Evolutionary conservation across 768 basidiomycete species (phyloP).

Genomic region (Tricholoma flavovirens): DNA sequence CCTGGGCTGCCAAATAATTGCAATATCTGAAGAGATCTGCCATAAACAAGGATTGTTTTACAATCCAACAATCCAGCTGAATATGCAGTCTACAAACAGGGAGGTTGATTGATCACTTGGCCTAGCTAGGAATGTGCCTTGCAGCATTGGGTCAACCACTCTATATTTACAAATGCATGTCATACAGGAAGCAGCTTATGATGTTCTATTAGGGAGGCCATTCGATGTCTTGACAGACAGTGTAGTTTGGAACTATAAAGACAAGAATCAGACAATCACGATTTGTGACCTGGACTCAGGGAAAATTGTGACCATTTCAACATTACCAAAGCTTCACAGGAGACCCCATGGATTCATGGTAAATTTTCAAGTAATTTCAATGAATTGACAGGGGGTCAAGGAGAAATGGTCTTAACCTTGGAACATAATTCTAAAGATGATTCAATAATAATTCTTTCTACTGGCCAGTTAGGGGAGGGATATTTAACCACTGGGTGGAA

Average conservation of each 20-base stretch:
- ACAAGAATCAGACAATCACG: slow-evolving; percentile 16
- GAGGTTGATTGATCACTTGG: slow-evolving; percentile 16
- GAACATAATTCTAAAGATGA: too few relatives aligned
- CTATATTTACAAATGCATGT: slow-evolving; percentile 24
- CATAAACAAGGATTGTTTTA: slow-evolving; percentile 11
- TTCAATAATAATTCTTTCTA: too few relatives aligned
- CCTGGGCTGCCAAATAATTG: slow-evolving; percentile 20
- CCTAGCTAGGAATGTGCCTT: too few relatives aligned
- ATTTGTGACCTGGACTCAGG: slow-evolving; percentile 16
- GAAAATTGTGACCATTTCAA: neutral
- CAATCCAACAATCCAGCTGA: slow-evolving; percentile 14
- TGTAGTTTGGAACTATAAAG: slow-evolving; percentile 8
- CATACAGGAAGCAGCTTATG: slow-evolving; percentile 18
- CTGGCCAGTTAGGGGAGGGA: too few relatives aligned
- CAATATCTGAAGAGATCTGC: slow-evolving; percentile 18
- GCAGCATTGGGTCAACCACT: slow-evolving; percentile 16
- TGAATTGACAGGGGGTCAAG: neutral
- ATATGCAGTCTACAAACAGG: slow-evolving; percentile 22
- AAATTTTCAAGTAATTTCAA: neutral
- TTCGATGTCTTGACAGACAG: slow-evolving; percentile 18
- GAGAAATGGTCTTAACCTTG: neutral
- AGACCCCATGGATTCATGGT: too few relatives aligned
- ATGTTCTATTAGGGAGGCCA: slow-evolving; percentile 21
- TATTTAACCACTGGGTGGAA: too few relatives aligned
- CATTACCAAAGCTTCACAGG: neutral